Conservation (phyloP, 2,329 filamentous ascomycete genomes). For the Colletotrichum brevisporum region DNA sequence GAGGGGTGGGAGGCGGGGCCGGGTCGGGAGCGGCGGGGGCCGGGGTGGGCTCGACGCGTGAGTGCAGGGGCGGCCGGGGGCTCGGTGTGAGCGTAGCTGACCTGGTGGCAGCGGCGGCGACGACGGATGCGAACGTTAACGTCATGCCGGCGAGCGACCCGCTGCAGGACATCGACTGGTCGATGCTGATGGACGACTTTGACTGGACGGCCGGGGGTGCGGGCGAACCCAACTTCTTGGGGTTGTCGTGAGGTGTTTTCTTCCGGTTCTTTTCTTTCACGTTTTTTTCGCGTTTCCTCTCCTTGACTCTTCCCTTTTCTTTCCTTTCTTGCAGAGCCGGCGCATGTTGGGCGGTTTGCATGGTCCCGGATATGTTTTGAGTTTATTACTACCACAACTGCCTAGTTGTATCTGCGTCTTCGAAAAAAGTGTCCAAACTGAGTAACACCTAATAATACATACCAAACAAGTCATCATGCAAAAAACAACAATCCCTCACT, state of each 20-base stretch:
- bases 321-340: background rate
- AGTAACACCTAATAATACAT: background rate
- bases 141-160: conserved; percentile 46
- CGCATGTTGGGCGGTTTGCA: background rate
- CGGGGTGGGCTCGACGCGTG: conserved; percentile 26
- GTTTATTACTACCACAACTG: background rate
- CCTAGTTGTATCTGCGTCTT: background rate
- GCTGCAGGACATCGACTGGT: conserved; percentile 64
- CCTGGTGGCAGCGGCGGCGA: conserved; percentile 31
- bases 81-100: conserved; percentile 34
- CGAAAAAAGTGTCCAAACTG: background rate
- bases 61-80: conserved; percentile 27
- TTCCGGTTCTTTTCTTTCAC: background rate
- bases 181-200: conserved; percentile 65
- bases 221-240: conserved; percentile 37
- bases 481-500: background rate
- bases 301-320: too few relatives aligned
- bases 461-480: background rate
- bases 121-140: conserved; percentile 23
- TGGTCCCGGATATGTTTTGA: background rate
- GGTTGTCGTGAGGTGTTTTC: conserved; percentile 18
- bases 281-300: background rate
- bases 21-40: conserved; percentile 10
- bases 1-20: conserved; percentile 30
- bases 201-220: conserved; percentile 53